phyloP scores from a whole-genome alignment of 2,329 filamentous ascomycete genomes.

The Zopfia rhizophila region DNA sequence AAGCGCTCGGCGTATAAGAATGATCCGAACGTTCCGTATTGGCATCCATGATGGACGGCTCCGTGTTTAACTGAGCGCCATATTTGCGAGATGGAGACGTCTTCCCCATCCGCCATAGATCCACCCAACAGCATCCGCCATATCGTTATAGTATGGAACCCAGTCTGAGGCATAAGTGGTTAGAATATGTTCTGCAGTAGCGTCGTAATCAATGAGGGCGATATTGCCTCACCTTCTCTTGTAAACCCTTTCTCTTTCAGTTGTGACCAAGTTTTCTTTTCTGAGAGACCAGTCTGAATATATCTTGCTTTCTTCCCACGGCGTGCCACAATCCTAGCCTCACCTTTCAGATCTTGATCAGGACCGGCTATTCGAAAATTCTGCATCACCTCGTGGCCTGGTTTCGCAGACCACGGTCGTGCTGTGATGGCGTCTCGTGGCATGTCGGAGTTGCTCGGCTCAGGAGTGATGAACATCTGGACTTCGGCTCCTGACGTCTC shows the following conservation, averaged over 20 bases:
- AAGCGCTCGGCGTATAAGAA: conserved; percentile 22
- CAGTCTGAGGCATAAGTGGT: conserved; percentile 36
- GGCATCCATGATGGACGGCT: conserved; percentile 6
- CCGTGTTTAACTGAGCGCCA: conserved; percentile 26
- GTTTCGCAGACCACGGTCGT: conserved; percentile 40
- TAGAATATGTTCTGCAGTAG: too few species aligned
- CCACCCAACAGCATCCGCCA: conserved; percentile 49
- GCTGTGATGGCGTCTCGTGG: conserved; percentile 26
- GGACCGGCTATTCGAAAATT: conserved; percentile 38
- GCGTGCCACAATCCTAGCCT: conserved; percentile 43
- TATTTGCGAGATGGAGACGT: conserved; percentile 42
- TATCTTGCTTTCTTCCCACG: conserved; percentile 37
- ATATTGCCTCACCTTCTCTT: conserved; percentile 35
- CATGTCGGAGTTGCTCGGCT: conserved; percentile 18
- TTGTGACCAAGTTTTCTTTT: conserved; percentile 42
- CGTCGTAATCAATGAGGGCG: too few species aligned
- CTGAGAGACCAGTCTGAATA: conserved; percentile 39
- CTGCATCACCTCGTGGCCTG: conserved; percentile 43
- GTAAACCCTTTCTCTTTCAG: conserved; percentile 42
- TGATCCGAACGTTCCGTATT: conserved; percentile 16
- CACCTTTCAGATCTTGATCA: conserved; percentile 44
- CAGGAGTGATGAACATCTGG: conserved; percentile 43
- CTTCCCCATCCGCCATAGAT: conserved; percentile 47
- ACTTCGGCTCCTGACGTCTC: conserved; percentile 41
- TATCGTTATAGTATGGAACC: conserved; percentile 47